Conservation (phyloP, 2,329 filamentous ascomycete genomes). For the Diaporthe sp. region DNA sequence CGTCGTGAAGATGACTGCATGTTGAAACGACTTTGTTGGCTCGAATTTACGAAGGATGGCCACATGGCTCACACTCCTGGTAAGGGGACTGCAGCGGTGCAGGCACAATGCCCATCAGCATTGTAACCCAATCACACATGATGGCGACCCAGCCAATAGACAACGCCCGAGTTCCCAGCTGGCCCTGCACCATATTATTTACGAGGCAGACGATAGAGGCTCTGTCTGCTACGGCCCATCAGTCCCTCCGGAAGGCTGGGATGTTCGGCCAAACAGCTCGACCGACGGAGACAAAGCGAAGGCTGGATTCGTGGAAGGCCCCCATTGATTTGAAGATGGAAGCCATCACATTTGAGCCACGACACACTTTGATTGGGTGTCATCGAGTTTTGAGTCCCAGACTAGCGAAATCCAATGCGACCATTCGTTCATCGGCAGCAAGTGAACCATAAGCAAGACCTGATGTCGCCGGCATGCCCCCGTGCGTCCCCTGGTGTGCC, state of each 20-base stretch:
- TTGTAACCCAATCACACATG: conserved; percentile 8
- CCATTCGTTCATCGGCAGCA: background rate
- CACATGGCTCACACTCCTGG: conserved; percentile 13
- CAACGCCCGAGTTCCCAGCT: background rate
- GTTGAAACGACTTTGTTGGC: background rate
- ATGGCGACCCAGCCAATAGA: conserved; percentile 7
- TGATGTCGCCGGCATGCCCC: background rate
- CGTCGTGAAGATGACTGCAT: conserved; percentile 28
- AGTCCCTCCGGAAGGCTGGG: background rate
- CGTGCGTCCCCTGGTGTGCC: background rate
- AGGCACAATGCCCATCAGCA: background rate
- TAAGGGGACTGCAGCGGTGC: background rate
- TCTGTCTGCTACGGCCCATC: background rate
- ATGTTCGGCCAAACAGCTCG: background rate
- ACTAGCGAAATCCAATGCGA: background rate
- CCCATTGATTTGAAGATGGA: background rate
- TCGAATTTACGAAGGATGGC: conserved; percentile 19
- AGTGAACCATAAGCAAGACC: background rate
- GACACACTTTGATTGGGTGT: conserved; percentile 1
- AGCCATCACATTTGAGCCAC: background rate
- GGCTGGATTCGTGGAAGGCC: background rate
- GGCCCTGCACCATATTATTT: background rate
- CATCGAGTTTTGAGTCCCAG: background rate
- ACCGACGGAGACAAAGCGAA: background rate
- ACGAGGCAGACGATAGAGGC: background rate